Percentiles rank a stretch among this genome's conserved stretches.
Evolutionary conservation across 441 rosid species (phyloP).

Genomic region (Hura crepitans): DNA sequence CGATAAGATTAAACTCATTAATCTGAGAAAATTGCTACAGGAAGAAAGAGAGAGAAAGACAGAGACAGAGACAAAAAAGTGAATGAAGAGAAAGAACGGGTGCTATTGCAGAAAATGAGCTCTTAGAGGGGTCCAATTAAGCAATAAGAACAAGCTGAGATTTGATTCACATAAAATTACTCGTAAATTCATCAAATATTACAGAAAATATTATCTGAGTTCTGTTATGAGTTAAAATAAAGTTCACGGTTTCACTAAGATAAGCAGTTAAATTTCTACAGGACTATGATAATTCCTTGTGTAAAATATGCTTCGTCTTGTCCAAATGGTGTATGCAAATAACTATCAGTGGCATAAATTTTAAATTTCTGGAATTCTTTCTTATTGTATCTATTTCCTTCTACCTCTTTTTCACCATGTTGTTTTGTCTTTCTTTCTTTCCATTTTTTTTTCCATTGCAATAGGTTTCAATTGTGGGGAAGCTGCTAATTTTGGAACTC

Average conservation of each 20-base stretch:
- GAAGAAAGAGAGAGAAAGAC: not conserved
- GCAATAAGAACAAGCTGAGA: not conserved
- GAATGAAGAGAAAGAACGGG: not conserved
- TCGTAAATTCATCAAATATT: not conserved
- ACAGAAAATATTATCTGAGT: not conserved
- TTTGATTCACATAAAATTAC: not conserved
- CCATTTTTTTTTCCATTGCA: conserved; percentile 3
- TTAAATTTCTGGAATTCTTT: not conserved
- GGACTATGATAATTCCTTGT: not conserved
- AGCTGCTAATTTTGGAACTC: conserved; percentile 99
- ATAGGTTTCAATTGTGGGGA: conserved; percentile 98
- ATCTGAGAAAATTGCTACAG: not conserved
- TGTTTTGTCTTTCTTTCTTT: conserved; percentile 1
- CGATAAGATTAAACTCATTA: too few relatives aligned
- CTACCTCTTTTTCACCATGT: conserved; percentile 9
- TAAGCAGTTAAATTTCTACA: too few relatives aligned
- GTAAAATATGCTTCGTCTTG: not conserved
- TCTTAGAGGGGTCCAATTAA: too few relatives aligned
- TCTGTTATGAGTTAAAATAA: not conserved
- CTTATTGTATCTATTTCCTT: not conserved
- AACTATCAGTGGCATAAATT: conserved; percentile 3
- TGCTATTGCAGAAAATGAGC: not conserved
- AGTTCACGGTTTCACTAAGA: not conserved
- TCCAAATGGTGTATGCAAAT: not conserved
- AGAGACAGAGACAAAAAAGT: not conserved